Percentiles rank a stretch among this genome's conserved stretches.
These are phyloP conservation scores for Fusarium pilosicola DNA, from an alignment of 2,329 filamentous ascomycete species.

Conservation along the genomic window DNA sequence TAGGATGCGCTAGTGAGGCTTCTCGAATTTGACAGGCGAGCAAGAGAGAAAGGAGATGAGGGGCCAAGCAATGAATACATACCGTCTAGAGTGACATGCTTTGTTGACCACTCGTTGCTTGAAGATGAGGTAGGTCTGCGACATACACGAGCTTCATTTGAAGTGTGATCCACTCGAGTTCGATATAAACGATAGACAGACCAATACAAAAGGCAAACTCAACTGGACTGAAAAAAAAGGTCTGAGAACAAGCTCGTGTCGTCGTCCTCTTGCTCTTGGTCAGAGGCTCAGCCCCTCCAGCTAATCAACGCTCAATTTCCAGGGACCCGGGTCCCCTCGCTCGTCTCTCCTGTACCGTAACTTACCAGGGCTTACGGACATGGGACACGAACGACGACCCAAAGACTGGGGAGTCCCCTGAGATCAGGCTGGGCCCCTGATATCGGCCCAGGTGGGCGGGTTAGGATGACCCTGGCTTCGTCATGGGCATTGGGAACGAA, in stretches of 20 bases:
- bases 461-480: constrained; percentile 39
- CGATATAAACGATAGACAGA: background rate
- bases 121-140: background rate
- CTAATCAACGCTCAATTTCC: constrained; percentile 39
- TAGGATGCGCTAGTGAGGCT: constrained; percentile 14
- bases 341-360: background rate
- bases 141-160: constrained; percentile 17
- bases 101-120: constrained; percentile 1
- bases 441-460: constrained; percentile 35
- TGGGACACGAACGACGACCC: constrained; percentile 32
- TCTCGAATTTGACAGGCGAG: constrained; percentile 29
- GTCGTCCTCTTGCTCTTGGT: background rate
- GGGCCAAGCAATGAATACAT: background rate
- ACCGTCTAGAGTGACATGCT: constrained; percentile 1
- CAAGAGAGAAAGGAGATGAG: constrained; percentile 15
- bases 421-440: constrained; percentile 35
- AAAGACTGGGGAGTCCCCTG: constrained; percentile 37
- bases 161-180: constrained; percentile 8
- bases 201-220: background rate
- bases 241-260: background rate
- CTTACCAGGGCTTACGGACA: constrained; percentile 12
- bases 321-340: constrained; percentile 32
- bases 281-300: constrained; percentile 12
- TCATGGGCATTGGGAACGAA: constrained; percentile 8
- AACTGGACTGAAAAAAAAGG: background rate